Evolutionary conservation across 306 rosid genomes (phyloP), one percentile per base, ranked within the genome.

Genomic region (Sicyos baderoa): DNA sequence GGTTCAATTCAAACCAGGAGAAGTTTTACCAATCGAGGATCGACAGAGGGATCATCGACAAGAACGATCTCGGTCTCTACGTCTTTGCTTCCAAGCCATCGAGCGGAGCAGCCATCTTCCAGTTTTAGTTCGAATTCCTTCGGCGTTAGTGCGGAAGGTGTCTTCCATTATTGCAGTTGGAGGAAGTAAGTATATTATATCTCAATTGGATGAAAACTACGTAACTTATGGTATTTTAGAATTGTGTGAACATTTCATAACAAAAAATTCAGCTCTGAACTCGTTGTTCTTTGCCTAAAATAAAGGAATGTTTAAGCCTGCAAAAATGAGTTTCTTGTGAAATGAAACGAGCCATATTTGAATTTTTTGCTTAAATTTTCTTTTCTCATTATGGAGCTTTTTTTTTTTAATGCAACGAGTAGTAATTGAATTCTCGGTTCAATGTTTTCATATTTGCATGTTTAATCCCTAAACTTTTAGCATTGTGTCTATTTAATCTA

Each of bases 11-110:
- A 19, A 40, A 75, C 72, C 89, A 90, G 99, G 99, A 88, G 72
- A 27, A 54, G 5, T 93, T 79, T 78, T 93, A 84, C 78, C 87
- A 84, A 61, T 53, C 82, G 0, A 90, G 96, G 77, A 90, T 93
- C 47, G 95, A 85, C 25, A 80, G 60, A 64, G 95, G 90, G 55
- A 61, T 84, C 73, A 81, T 93, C 57, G 49, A 70, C 74, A 86
- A 84, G 54, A 82, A 81, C 21, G 97, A 93, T 35, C 86, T 90
- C n/a, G 99, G 87, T 44, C 91, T 84, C 55, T 88, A 85, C 72
- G 82, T 93, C 21, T 93, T 93, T 72, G 97, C 99, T 73, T 93
- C 99, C 76, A 93, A 90, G 86, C 99, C 99, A 3, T 88, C 99
- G 17, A 88, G 99, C 77, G 99, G 99, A 42, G 89, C 99, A 78